A percentile compares a stretch with the other conserved stretches of the same genome.
Evolutionary conservation across 768 basidiomycete genomes (phyloP).

Genomic region (Hypholoma fasciculare): DNA sequence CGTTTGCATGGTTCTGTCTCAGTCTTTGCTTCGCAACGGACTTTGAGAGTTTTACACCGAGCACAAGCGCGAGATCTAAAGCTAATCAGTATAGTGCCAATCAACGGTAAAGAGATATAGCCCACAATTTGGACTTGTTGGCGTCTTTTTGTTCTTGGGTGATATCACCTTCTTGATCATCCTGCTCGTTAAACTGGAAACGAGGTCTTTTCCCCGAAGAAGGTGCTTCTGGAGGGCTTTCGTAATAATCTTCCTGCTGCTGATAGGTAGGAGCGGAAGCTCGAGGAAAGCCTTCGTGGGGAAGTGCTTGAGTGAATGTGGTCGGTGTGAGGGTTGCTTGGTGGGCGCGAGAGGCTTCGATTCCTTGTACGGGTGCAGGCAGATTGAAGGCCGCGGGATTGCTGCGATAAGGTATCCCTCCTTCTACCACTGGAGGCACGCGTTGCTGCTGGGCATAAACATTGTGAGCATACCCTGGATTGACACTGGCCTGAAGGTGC

Average conservation of each 20-base stretch:
- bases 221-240: constrained; percentile 14
- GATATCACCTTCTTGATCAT: constrained; percentile 36
- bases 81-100: constrained; percentile 11
- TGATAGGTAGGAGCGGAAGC: constrained; percentile 19
- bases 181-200: constrained; percentile 27
- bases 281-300: constrained; percentile 16
- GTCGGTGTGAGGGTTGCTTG: background rate
- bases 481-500: constrained; percentile 1
- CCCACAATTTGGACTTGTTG: constrained; percentile 45
- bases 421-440: constrained; percentile 3
- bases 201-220: constrained; percentile 38
- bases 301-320: background rate
- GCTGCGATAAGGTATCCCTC: constrained; percentile 12
- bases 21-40: constrained; percentile 74
- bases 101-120: constrained; percentile 11
- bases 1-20: constrained; percentile 77
- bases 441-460: constrained; percentile 13
- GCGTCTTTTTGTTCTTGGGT: constrained; percentile 34
- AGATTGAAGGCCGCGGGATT: constrained; percentile 14
- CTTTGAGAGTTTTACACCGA: constrained; percentile 69
- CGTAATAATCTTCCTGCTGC: constrained; percentile 17
- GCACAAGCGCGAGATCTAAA: constrained; percentile 61
- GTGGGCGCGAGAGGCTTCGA: background rate
- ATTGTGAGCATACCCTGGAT: constrained; percentile 12
- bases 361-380: background rate